Evolutionary conservation across 2,329 filamentous ascomycete genomes (phyloP).

Genomic region (Trichoderma oligosporum): DNA sequence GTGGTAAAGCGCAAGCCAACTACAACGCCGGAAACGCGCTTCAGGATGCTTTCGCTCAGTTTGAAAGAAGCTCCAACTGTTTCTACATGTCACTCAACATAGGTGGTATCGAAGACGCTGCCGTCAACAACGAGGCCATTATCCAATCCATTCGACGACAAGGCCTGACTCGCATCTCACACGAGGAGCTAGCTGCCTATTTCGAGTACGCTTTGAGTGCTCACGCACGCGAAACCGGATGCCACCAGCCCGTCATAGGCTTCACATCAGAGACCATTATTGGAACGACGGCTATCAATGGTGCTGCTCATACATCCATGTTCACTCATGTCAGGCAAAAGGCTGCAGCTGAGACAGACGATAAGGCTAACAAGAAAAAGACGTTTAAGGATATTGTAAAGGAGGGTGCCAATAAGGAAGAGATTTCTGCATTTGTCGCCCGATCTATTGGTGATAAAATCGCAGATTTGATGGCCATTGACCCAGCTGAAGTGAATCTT

Average conservation of each 20-base stretch:
- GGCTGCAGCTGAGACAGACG: background rate
- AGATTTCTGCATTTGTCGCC: background rate
- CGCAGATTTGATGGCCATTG: background rate
- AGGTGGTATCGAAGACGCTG: background rate
- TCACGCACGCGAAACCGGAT: background rate
- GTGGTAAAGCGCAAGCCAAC: background rate
- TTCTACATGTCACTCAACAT: background rate
- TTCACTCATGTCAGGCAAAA: background rate
- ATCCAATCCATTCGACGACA: background rate
- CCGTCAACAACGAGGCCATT: background rate
- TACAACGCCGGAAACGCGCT: background rate
- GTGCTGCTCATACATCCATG: background rate
- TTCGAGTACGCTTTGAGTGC: background rate
- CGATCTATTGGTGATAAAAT: background rate
- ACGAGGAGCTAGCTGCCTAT: background rate
- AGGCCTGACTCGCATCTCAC: background rate
- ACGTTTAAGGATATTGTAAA: background rate
- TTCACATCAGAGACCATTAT: background rate
- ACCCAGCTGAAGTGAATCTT: background rate
- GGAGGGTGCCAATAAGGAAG: background rate
- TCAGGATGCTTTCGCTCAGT: background rate
- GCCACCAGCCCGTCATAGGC: background rate
- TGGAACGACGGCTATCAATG: background rate
- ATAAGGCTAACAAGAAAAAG: background rate
- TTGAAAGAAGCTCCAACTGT: background rate